These are phyloP conservation scores for Niveomyces coronatus DNA, from an alignment of 2,329 filamentous ascomycete genomes.

Conservation along the genomic window DNA sequence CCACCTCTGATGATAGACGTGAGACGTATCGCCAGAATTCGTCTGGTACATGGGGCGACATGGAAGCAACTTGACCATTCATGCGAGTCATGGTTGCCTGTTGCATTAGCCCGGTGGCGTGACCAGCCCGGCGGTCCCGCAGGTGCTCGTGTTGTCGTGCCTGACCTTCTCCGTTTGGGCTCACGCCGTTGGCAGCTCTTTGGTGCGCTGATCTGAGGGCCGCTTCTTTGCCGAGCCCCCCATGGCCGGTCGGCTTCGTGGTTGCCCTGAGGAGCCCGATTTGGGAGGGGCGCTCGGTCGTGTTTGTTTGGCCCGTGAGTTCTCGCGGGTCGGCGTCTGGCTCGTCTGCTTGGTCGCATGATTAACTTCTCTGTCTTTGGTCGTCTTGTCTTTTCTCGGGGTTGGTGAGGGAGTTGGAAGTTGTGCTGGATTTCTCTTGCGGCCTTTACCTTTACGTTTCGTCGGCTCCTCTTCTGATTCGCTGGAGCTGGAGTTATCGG, in stretches of 20 bases:
- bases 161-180: too few species aligned
- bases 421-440: slow-evolving; percentile 17
- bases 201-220: not conserved
- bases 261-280: slow-evolving; percentile 9
- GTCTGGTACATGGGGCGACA: not conserved
- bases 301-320: slow-evolving; percentile 13
- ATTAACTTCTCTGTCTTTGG: slow-evolving; percentile 23
- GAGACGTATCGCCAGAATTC: slow-evolving; percentile 5
- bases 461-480: slow-evolving; percentile 13
- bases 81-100: not conserved
- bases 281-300: slow-evolving; percentile 9
- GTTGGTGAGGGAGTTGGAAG: slow-evolving; percentile 16
- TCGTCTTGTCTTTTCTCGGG: slow-evolving; percentile 16
- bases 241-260: slow-evolving; percentile 21
- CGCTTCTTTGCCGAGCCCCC: slow-evolving; percentile 1
- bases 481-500: not conserved
- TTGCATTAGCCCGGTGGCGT: not conserved
- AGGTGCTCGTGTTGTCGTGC: not conserved
- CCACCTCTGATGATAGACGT: slow-evolving; percentile 51
- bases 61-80: not conserved
- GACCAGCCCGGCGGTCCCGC: not conserved
- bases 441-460: slow-evolving; percentile 26
- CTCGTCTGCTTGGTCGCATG: slow-evolving; percentile 19
- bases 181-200: not conserved
- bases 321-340: slow-evolving; percentile 14